Evolutionary conservation across 192 early-diverging fungal genomes (phyloP).

Genomic region (Gigaspora rosea): DNA sequence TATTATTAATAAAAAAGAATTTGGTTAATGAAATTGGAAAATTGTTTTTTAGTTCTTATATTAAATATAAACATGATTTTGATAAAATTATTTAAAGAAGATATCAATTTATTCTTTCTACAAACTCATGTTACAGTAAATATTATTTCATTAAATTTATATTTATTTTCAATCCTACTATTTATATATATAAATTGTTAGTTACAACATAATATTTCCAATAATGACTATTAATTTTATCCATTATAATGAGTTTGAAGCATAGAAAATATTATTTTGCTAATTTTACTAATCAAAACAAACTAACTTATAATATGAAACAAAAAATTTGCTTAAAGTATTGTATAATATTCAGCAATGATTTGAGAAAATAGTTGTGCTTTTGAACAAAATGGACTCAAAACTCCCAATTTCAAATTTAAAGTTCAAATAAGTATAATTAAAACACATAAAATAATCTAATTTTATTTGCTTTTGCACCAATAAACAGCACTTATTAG

Average conservation of each 20-base stretch:
- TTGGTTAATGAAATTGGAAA: neutral
- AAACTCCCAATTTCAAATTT: neutral
- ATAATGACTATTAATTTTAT: slow-evolving; percentile 1
- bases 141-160: neutral
- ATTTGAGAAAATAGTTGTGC: neutral
- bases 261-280: neutral
- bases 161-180: no score
- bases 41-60: neutral
- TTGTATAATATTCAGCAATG: neutral
- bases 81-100: neutral
- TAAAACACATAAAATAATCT: neutral
- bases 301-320: neutral
- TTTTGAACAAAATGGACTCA: neutral
- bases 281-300: neutral
- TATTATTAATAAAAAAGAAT: neutral
- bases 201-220: neutral
- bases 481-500: no score
- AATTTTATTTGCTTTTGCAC: no score
- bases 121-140: neutral
- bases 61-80: neutral
- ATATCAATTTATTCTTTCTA: neutral
- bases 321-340: neutral
- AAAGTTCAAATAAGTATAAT: neutral
- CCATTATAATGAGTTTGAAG: neutral
- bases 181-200: neutral